Evolutionary conservation across 495 filamentous ascomycete species (phyloP), one percentile per base, ranked within the genome.

Genomic region (Aspergillus diversus): DNA sequence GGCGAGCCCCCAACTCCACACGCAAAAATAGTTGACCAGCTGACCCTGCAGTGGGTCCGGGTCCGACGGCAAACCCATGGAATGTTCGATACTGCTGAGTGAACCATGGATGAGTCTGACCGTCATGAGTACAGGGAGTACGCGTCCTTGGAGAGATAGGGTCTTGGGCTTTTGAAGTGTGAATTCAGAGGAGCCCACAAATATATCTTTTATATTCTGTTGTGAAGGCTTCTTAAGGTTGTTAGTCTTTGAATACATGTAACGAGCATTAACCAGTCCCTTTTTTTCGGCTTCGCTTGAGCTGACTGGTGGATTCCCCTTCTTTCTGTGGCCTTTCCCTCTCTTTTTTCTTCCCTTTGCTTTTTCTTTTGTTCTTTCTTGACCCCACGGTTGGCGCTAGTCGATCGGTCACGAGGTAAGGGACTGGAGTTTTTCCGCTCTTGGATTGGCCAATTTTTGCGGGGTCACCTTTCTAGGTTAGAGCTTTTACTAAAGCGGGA

Each of bases 31-130:
- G 55, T 56, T 54, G 60, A 33, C 52, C 66, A 66, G 60, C 60
- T 69, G 66, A 69, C 66, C 63, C 53, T 42, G 3, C 11, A 37
- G 66, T 69, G 66, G 66, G 66, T 56, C 64, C 64, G 59, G 64
- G 54, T 66, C 39, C 31, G 63, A 46, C 64, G 60, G 64, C 60
- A 61, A 37, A 52, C 43, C 66, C 66, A 63, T 69, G 60, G 66
- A 69, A 69, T 63, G 55, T 69, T 69, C 66, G 59, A 69, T 61
- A 34, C 56, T 63, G 57, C 37, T 42, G 33, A 49, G 60, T 15
- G 33, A 46, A 47, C 48, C 57, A 17, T 17, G 27, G 31, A 15
- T 17, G 52, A 57, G 54, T 57, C 61, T 46, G 61, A 52, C 55
- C 46, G 33, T 35, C 47, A 52, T 35, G 58, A 57, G 39, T 11